phyloP scores from a whole-genome alignment of 495 filamentous ascomycete species.

The Schizothecium vesticola region DNA sequence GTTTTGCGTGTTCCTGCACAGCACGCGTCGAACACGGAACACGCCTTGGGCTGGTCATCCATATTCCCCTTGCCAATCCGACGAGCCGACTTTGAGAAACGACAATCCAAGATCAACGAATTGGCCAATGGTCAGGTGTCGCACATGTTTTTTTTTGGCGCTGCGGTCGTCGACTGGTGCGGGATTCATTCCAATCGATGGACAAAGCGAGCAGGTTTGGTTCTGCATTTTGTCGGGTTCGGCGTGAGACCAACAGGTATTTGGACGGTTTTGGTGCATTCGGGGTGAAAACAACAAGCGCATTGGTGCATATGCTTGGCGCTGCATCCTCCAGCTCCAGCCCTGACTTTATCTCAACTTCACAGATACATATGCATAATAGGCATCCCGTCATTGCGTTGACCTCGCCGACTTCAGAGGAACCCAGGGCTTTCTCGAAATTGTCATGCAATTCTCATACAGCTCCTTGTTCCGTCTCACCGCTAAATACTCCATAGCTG shows the following conservation, averaged over 20 bases:
- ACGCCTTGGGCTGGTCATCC: neutral
- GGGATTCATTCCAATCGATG: neutral
- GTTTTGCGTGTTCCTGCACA: neutral
- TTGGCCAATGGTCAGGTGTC: constrained; percentile 15
- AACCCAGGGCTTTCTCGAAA: too few species aligned
- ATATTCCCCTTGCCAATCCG: neutral
- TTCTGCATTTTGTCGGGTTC: neutral
- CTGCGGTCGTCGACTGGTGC: neutral
- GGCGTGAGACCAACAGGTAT: neutral
- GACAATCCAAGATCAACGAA: neutral
- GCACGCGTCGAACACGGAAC: neutral
- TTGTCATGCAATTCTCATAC: too few species aligned
- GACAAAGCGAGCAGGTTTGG: neutral
- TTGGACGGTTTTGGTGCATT: neutral
- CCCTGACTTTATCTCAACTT: neutral
- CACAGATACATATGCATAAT: neutral
- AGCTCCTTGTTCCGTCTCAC: too few species aligned
- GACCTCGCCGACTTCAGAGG: too few species aligned
- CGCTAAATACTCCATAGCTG: too few species aligned
- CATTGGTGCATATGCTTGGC: neutral
- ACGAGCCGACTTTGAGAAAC: too few species aligned
- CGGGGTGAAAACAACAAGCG: neutral
- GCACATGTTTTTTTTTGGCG: neutral
- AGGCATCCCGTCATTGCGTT: too few species aligned
- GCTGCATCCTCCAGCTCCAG: neutral